Evolutionary conservation across 2,329 filamentous ascomycete genomes (phyloP), one percentile per base, ranked within the genome.

Genomic region (Sporothrix humicola): DNA sequence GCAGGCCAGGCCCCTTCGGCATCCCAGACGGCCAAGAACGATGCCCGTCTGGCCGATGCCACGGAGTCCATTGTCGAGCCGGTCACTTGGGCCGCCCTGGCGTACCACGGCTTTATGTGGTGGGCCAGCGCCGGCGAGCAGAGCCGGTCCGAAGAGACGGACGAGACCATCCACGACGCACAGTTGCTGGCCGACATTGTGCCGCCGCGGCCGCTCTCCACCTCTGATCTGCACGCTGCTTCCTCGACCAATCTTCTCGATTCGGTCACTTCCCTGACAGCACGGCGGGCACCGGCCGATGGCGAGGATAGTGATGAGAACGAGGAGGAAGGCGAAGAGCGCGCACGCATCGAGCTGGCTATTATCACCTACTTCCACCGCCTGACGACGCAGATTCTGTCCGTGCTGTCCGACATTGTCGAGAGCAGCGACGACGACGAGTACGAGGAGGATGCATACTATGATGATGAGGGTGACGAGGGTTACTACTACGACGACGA

Each of bases 71-170:
- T 91, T 59, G 84, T 90, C 42, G 90, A 92, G 78, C 90, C 90
- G 1, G 80, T 87, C 56, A 90, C 87, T 58, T 92, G 90, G 93
- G 86, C 91, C 0, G 90, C 91, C 0, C 87, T 95, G 37, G 93
- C 93, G 5, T 96, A 95, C 82, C 89, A 88, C 72, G 91, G 92
- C 31, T 95, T 95, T 83, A 93, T 95, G 88, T 96, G 93, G 93
- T 96, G 93, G 93, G 93, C 93, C 1, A 93, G 91, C 17, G 92
- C 93, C 0, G 93, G 93, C 73, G 93, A 96, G 81, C 88, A 91
- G 80, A 84, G 87, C 8, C 85, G 87, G 20, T 85, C 88, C 69
- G 87, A 89, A 71, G 87, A 90, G 75, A 85, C 87, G 23, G 89
- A 91, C 76, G 88, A 90, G 77, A 80, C 82, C 68, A 85, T 83